Evolutionary conservation across 1,284 basidiomycete species (phyloP).

Genomic region (Microbotryum lychnidis-dioicae): DNA sequence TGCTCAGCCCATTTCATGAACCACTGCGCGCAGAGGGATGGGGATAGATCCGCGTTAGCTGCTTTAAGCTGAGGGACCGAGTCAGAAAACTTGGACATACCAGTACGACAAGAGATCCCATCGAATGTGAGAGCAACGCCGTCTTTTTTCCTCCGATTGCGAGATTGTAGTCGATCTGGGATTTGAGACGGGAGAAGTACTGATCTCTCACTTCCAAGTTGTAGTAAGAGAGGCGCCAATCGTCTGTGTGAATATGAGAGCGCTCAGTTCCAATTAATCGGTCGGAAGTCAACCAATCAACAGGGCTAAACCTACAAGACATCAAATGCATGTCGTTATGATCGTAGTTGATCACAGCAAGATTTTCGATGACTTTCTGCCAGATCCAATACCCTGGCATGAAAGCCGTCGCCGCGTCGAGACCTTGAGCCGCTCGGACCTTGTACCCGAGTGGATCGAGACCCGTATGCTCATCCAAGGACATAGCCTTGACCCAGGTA

Average conservation of each 20-base stretch:
- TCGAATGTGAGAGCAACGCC: conserved; percentile 71
- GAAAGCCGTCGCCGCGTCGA: conserved; percentile 83
- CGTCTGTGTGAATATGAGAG: conserved; percentile 10
- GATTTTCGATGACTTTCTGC: conserved; percentile 34
- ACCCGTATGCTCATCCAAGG: conserved; percentile 80
- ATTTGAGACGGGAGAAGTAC: conserved; percentile 82
- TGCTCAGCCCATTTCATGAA: conserved; percentile 86
- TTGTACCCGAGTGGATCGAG: conserved; percentile 79
- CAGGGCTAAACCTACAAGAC: no score
- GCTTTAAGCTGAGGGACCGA: not conserved
- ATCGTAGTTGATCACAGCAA: conserved; percentile 69
- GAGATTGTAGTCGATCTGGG: conserved; percentile 72
- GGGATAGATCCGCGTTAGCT: not conserved
- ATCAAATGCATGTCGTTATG: conserved; percentile 67
- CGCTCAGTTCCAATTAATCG: not conserved
- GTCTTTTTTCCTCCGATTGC: conserved; percentile 67
- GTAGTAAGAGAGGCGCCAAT: conserved; percentile 49
- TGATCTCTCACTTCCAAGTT: conserved; percentile 86
- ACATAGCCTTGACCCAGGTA: conserved; percentile 80
- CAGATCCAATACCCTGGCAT: conserved; percentile 54
- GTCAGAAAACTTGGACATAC: conserved; percentile 6
- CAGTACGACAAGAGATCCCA: conserved; percentile 36
- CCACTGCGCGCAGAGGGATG: conserved; percentile 5
- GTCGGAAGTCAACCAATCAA: not conserved
- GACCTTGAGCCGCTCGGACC: conserved; percentile 76